Evolutionary conservation across 2,329 filamentous ascomycete genomes (phyloP).

Genomic region (Cercospora nicotianae): DNA sequence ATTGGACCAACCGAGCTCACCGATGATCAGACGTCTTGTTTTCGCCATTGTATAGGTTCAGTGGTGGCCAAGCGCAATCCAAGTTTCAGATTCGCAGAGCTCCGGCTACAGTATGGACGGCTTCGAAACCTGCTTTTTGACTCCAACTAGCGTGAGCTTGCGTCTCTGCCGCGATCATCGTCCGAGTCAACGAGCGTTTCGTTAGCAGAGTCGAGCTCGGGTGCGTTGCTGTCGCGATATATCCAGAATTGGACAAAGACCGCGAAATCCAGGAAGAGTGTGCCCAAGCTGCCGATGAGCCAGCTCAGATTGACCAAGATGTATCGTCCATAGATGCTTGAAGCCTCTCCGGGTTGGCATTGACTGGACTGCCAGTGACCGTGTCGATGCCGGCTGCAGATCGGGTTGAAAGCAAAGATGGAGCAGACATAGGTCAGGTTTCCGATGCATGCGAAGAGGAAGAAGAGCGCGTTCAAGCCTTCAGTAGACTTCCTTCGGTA

Average conservation of each 20-base stretch:
- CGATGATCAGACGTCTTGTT: neutral
- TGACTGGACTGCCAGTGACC: constrained; percentile 39
- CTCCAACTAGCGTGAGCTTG: constrained; percentile 25
- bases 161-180: constrained; percentile 35
- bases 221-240: constrained; percentile 57
- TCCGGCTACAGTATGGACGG: neutral
- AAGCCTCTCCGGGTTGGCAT: constrained; percentile 67
- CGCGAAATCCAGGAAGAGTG: constrained; percentile 76
- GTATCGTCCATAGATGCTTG: constrained; percentile 71
- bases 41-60: neutral
- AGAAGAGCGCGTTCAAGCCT: constrained; percentile 90
- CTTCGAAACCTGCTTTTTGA: constrained; percentile 2
- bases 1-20: constrained; percentile 9
- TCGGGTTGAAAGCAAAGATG: constrained; percentile 85
- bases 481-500: constrained; percentile 90
- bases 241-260: constrained; percentile 93
- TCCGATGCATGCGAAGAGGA: constrained; percentile 92
- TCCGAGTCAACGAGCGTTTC: constrained; percentile 19
- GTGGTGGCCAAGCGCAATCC: neutral
- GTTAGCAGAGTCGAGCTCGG: constrained; percentile 18
- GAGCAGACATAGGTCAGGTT: constrained; percentile 91
- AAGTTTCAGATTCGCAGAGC: neutral
- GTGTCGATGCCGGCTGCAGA: constrained; percentile 52
- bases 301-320: constrained; percentile 88
- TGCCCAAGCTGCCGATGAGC: constrained; percentile 86